These are phyloP conservation scores for Sequoia sempervirens DNA, from an alignment of 75 land plant genomes.

Conservation along the genomic window DNA sequence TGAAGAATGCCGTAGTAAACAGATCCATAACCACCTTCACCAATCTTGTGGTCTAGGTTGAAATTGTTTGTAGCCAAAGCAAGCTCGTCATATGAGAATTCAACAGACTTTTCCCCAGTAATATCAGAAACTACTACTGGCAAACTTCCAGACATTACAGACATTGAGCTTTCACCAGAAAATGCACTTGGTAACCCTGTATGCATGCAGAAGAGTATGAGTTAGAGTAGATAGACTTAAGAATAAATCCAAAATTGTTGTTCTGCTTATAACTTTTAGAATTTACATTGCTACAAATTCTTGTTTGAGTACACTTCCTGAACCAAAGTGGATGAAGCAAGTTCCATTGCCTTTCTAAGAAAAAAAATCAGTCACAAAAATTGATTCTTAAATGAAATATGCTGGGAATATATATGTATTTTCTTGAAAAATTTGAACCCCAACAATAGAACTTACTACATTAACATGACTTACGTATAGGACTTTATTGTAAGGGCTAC, in stretches of 20 bases:
- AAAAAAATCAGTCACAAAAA: not conserved
- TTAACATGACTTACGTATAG: not conserved
- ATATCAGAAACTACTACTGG: conserved; percentile 7
- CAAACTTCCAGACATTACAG: not conserved
- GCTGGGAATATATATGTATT: not conserved
- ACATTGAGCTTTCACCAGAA: not conserved
- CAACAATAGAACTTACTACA: not conserved
- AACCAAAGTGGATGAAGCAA: not conserved
- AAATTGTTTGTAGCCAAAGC: conserved; percentile 26
- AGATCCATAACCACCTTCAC: conserved; percentile 43
- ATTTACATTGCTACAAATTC: not conserved
- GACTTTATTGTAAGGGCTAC: too few relatives aligned
- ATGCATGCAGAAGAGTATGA: not conserved
- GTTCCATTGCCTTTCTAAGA: not conserved
- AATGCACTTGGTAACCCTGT: not conserved
- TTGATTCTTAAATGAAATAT: not conserved
- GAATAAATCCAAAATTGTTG: not conserved
- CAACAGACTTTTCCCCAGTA: conserved; percentile 30
- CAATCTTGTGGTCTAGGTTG: conserved; percentile 37
- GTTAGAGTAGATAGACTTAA: not conserved
- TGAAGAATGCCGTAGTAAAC: conserved; percentile 33
- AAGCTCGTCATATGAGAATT: conserved; percentile 40
- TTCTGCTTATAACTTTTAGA: not conserved
- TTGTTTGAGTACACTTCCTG: not conserved
- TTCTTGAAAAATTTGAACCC: not conserved